These are phyloP conservation scores for Xerocomellus intermedius DNA, from an alignment of 768 basidiomycete species.

Conservation along the genomic window DNA sequence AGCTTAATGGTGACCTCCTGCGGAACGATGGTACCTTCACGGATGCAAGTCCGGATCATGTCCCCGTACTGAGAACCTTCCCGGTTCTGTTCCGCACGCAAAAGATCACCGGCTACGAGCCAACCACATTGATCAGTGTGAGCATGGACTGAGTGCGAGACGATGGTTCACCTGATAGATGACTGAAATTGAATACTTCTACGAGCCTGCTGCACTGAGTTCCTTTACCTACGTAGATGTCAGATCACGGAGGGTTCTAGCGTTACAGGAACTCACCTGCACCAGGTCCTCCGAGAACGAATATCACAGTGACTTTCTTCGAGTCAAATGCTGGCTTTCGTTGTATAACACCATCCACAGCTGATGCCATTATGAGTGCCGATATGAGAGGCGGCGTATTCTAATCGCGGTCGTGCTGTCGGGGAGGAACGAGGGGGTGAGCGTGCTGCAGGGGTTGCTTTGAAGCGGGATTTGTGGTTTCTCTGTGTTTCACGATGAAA, in stretches of 20 bases:
- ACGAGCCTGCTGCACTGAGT: slow-evolving; percentile 91
- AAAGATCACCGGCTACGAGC: slow-evolving; percentile 85
- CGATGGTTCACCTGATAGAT: slow-evolving; percentile 75
- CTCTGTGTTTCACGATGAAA: slow-evolving; percentile 53
- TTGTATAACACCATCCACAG: background rate
- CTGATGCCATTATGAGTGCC: slow-evolving; percentile 15
- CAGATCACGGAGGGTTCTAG: slow-evolving; percentile 7
- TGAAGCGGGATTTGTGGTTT: slow-evolving; percentile 58
- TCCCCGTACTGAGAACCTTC: slow-evolving; percentile 80
- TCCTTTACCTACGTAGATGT: slow-evolving; percentile 71
- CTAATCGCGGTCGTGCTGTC: slow-evolving; percentile 34
- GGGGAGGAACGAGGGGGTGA: slow-evolving; percentile 64
- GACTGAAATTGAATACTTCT: slow-evolving; percentile 80
- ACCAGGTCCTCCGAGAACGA: slow-evolving; percentile 95
- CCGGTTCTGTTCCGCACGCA: slow-evolving; percentile 90
- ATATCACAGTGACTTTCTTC: slow-evolving; percentile 80
- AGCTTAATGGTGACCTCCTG: slow-evolving; percentile 97
- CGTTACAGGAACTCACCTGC: slow-evolving; percentile 57
- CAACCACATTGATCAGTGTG: slow-evolving; percentile 6
- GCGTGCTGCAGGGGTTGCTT: slow-evolving; percentile 58
- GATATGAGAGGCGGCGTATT: slow-evolving; percentile 2
- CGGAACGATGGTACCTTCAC: slow-evolving; percentile 91
- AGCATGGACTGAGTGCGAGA: slow-evolving; percentile 2
- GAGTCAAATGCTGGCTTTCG: slow-evolving; percentile 51
- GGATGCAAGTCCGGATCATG: slow-evolving; percentile 85